Conservation (phyloP, 2,329 filamentous ascomycete species). For the Drechslerella stenobrocha region DNA sequence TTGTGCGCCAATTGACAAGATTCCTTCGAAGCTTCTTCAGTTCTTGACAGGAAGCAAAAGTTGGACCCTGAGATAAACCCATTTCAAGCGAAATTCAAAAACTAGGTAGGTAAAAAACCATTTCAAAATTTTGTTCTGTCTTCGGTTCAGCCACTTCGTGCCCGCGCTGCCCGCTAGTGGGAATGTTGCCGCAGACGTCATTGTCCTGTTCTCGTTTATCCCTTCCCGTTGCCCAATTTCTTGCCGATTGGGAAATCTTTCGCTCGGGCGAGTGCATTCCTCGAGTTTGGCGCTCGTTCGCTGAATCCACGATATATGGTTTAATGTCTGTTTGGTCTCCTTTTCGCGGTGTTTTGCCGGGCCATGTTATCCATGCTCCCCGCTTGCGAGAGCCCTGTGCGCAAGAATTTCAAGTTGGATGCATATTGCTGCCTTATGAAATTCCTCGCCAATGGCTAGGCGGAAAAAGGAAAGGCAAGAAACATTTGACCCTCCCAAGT, state of each 20-base stretch:
- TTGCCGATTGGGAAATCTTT: constrained; percentile 38
- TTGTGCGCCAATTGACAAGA: constrained; percentile 9
- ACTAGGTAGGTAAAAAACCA: constrained; percentile 42
- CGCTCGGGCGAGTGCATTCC: constrained; percentile 35
- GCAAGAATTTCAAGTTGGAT: background rate
- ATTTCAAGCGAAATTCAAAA: constrained; percentile 13
- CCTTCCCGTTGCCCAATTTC: constrained; percentile 18
- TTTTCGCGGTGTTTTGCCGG: background rate
- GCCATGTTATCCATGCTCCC: constrained; percentile 1
- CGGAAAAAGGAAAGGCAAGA: constrained; percentile 22
- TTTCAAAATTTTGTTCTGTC: constrained; percentile 3
- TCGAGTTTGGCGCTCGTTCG: background rate
- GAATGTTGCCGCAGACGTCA: constrained; percentile 47
- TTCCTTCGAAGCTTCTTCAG: background rate
- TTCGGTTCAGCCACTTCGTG: constrained; percentile 22
- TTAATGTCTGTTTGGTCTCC: background rate
- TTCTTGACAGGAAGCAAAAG: constrained; percentile 8
- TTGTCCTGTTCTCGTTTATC: constrained; percentile 35
- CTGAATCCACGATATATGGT: background rate
- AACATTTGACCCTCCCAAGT: constrained; percentile 10
- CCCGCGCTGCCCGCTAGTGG: constrained; percentile 26
- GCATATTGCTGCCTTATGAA: constrained; percentile 4
- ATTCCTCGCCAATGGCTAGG: background rate
- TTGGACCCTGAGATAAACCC: constrained; percentile 41
- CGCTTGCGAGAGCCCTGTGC: background rate